Evolutionary conservation across 2,329 filamentous ascomycete genomes (phyloP), one percentile per base, ranked within the genome.

Genomic region (Phyllosticta citriasiana): DNA sequence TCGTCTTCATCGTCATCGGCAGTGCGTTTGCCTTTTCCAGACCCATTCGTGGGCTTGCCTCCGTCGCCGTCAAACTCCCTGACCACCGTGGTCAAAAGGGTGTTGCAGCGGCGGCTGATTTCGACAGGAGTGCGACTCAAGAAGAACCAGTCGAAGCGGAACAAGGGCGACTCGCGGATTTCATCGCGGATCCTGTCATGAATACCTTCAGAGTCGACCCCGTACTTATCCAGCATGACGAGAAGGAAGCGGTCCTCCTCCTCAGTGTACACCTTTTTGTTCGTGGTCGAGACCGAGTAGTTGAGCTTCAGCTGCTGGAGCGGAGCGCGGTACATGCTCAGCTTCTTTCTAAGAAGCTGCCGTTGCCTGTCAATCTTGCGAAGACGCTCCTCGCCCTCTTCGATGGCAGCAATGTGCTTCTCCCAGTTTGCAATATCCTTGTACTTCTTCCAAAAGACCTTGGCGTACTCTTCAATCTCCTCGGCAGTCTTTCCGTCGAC

Each of bases 121-220:
- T 99, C 94, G 57, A 92, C 87, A 0, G 94, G 91, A 3, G 93
- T 99, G 54, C 94, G 85, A 73, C 90, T 96, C 51, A 99, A 82
- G 80, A 99, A 97, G 79, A 99, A 99, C 95, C 95, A 99, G 73
- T 99, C 94, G 69, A 99, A 99, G 50, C 94, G 86, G 82, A 99
- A 99, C 3, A 99, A 80, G 9, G 94, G 92, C 61, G 88, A 93
- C 66, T 97, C 91, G 35, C 92, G 88, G 66, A 99, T 96, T 72
- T 97, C 94, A 66, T 97, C 93, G n/a, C 94, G 88, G 71, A 99
- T 96, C 73, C 86, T 87, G 68, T 99, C 94, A 73, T 94, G 95
- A 64, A 99, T 83, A 35, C 85, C 85, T 68, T 97, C 93, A 1
- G 88, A 88, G 71, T 99, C 95, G 40, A 99, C 86, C 6, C 95